Base-by-base conservation (phyloP, 805 yeast genomes). In the Kregervanrija pseudodelftensis region DNA sequence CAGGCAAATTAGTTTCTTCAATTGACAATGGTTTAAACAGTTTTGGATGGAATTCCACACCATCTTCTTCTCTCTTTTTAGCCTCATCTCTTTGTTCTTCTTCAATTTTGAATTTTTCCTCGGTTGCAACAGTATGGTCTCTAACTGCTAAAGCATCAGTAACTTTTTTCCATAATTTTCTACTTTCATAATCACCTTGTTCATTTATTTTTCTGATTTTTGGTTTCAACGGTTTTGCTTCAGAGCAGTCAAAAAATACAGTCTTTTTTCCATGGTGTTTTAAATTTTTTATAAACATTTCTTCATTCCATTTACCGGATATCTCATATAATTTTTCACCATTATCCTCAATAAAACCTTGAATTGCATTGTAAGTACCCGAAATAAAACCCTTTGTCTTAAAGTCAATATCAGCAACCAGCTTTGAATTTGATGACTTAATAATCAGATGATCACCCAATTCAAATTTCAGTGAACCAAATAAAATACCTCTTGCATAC, bases 361-460 rank as follows among this genome's bases (percentile, higher is more conserved):
- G 83, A 50, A 93, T 85, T 8, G 85, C 85, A 62, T 93, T 95
- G 64, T 91, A 93, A 3, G 91, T 77, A 15, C 99, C 99, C 16
- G 90, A 76, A 37, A 93, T 85, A 60, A 89, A 85, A 1, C 99
- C 99, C 64, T 93, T 93, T 5, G 93, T 85, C 61, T 93, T 90
- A 67, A 93, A 93, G 53, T 93, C 98, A 42, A 93, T 83, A 60
- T 84, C 91, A 4, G 91, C 88, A 44, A 75, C 73, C 48, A 74
- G 73, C 11, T 77, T 79, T 14, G 72, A 69, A 10, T 69, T 64
- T 5, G 77, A 73, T 55, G 91, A 85, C 53, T 74, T 77, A 45
- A 93, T 72, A n/a, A 74, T 54, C 79, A 95, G 78, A 59, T 85
- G 95, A 62, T 93, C 99, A 30, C 99, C 98, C 47, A 93, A 66